These are phyloP conservation scores for Rhododendron molle DNA, from an alignment of 148 eudicot genomes.

Conservation along the genomic window DNA sequence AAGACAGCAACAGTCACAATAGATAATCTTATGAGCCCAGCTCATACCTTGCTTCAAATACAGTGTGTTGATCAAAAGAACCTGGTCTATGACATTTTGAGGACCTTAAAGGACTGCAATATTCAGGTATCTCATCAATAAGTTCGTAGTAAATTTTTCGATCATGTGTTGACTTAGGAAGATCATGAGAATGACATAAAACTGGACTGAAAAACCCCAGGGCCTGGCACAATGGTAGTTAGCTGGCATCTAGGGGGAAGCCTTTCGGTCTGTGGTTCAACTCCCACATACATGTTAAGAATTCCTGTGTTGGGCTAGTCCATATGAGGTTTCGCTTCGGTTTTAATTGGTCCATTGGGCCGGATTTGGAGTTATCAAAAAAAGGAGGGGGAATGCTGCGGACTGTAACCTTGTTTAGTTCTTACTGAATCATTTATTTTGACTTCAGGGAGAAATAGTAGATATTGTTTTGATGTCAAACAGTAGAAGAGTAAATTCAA, in stretches of 20 bases:
- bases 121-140: conserved; percentile 47
- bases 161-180: background rate
- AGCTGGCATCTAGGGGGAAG: background rate
- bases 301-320: background rate
- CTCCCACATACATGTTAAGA: background rate
- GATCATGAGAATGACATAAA: background rate
- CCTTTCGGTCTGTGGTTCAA: background rate
- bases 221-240: background rate
- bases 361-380: background rate
- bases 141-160: conserved; percentile 2
- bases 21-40: conserved; percentile 69
- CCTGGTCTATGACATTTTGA: conserved; percentile 78
- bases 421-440: background rate
- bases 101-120: conserved; percentile 71
- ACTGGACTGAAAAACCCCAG: background rate
- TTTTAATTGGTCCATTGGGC: too few relatives aligned
- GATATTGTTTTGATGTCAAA: background rate
- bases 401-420: background rate
- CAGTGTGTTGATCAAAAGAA: conserved; percentile 79
- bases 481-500: background rate
- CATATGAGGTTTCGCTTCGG: background rate
- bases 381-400: too few relatives aligned
- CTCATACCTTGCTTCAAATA: conserved; percentile 90
- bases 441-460: background rate
- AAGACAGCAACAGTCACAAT: background rate